Conservation (phyloP, 768 basidiomycete genomes). For the Mycena latifolia region DNA sequence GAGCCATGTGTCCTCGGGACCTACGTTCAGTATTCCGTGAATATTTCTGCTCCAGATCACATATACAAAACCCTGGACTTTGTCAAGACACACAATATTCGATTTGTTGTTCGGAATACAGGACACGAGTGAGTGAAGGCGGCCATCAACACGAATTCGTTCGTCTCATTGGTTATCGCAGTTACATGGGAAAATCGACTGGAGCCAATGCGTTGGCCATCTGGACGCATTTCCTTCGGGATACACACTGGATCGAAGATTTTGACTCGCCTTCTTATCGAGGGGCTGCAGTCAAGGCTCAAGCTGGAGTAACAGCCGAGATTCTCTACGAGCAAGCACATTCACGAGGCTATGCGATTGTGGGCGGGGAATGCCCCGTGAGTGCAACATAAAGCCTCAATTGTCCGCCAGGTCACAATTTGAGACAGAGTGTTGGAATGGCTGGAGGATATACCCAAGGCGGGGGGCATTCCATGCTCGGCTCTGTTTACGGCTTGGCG, state of each 20-base stretch:
- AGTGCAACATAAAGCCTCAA: background rate
- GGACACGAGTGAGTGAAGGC: constrained; percentile 32
- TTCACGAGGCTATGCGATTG: constrained; percentile 3
- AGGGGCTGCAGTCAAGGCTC: constrained; percentile 12
- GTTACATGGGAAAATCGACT: constrained; percentile 21
- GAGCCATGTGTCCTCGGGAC: constrained; percentile 34
- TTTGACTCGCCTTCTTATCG: constrained; percentile 15
- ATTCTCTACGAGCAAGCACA: constrained; percentile 20
- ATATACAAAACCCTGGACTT: constrained; percentile 29
- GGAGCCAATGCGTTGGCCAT: constrained; percentile 18
- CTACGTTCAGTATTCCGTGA: constrained; percentile 36
- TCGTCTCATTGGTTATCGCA: background rate
- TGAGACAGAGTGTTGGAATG: constrained; percentile 46
- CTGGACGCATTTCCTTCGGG: constrained; percentile 18
- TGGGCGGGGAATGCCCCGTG: constrained; percentile 22
- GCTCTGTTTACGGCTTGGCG: constrained; percentile 37
- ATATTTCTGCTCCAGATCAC: constrained; percentile 8
- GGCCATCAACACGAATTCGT: constrained; percentile 36
- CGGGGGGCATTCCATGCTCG: constrained; percentile 40
- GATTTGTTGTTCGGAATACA: constrained; percentile 36
- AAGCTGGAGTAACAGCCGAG: constrained; percentile 12
- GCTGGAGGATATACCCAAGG: constrained; percentile 52
- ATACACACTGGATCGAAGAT: constrained; percentile 17
- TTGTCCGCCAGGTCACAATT: background rate
- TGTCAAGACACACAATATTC: constrained; percentile 35